These are phyloP conservation scores for Boechera stricta DNA, from an alignment of 345 rosid genomes.

Conservation along the genomic window DNA sequence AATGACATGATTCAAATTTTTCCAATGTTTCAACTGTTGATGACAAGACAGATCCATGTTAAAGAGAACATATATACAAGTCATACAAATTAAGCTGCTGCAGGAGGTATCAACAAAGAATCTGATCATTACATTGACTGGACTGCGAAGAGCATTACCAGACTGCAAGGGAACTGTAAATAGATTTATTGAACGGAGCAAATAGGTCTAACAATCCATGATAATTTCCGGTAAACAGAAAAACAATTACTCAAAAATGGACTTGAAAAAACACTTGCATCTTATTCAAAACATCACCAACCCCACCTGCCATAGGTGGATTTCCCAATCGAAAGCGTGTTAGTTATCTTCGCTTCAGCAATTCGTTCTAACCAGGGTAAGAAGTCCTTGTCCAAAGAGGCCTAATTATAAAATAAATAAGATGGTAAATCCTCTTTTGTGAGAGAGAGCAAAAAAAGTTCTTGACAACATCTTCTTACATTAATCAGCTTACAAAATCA, in stretches of 20 bases:
- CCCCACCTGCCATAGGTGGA: conserved; percentile 66
- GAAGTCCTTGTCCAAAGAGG: conserved; percentile 56
- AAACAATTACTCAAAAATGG: background rate
- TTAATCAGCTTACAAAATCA: background rate
- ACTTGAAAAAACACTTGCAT: background rate
- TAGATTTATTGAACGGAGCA: background rate
- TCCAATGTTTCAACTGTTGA: background rate
- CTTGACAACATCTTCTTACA: background rate
- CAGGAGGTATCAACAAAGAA: background rate
- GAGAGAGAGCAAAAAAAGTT: background rate
- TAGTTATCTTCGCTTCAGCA: conserved; percentile 64
- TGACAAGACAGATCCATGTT: background rate
- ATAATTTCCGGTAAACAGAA: background rate
- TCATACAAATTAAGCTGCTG: background rate
- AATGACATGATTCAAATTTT: background rate
- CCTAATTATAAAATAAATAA: conserved; percentile 40
- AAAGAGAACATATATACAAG: background rate
- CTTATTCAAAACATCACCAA: conserved; percentile 17
- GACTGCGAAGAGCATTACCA: background rate
- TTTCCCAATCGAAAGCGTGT: conserved; percentile 69
- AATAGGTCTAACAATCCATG: background rate
- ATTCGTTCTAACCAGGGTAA: conserved; percentile 81
- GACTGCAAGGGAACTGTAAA: background rate
- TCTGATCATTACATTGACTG: background rate
- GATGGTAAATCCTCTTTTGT: background rate